A percentile compares a stretch with the other conserved stretches of the same genome.
Conservation (phyloP, 306 rosid genomes). For the Neltuma alba region DNA sequence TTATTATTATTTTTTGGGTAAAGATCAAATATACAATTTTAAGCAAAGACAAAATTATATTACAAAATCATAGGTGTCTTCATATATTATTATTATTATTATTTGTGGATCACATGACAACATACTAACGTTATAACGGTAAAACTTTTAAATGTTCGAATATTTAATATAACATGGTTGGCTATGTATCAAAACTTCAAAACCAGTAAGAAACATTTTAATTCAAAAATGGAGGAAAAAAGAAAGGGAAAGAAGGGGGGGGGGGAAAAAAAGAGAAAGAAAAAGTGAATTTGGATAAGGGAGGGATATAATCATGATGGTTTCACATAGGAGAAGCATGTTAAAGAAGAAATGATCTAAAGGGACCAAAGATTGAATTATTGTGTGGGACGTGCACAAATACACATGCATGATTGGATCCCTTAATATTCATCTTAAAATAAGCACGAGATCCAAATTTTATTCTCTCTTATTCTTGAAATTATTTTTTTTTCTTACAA, state of each 20-base stretch:
- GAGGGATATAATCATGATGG: neutral
- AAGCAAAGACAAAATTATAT: neutral
- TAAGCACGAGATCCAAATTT: neutral
- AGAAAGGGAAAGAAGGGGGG: neutral
- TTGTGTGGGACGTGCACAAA: neutral
- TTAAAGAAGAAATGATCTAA: neutral
- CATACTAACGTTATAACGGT: neutral
- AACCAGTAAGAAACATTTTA: neutral
- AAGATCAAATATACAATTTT: neutral
- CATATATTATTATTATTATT: neutral
- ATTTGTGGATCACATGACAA: neutral
- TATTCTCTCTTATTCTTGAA: neutral
- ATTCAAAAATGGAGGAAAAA: neutral
- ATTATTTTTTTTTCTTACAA: neutral
- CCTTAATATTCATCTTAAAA: no score
- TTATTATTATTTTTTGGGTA: no score
- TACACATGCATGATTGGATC: neutral
- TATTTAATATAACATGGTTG: neutral
- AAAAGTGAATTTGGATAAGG: neutral
- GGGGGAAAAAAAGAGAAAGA: no score
- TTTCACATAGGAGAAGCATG: neutral
- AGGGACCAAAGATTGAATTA: constrained; percentile 1
- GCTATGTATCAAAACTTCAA: neutral
- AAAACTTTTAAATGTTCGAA: neutral
- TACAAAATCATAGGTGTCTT: neutral